A percentile compares a stretch with the other conserved stretches of the same genome.
Conservation (phyloP, 768 basidiomycete species). For the Termitomyces sp. region DNA sequence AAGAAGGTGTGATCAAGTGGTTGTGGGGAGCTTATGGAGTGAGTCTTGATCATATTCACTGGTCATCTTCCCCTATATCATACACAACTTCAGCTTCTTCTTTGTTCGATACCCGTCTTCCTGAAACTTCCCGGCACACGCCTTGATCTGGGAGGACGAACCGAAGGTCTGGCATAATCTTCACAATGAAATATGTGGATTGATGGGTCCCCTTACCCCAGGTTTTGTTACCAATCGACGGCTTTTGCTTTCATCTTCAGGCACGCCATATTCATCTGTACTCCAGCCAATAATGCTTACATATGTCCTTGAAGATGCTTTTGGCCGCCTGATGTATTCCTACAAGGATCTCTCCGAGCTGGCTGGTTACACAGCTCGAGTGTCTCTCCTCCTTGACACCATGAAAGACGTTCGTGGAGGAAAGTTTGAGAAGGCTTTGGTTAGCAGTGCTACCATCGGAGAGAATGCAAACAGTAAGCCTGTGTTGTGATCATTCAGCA, state of each 20-base stretch:
- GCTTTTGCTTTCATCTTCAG: constrained; percentile 82
- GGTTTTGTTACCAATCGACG: constrained; percentile 97
- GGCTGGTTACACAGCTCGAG: constrained; percentile 92
- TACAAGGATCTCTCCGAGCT: constrained; percentile 97
- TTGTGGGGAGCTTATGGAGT: constrained; percentile 93
- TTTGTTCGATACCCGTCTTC: constrained; percentile 95
- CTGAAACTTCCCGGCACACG: constrained; percentile 74
- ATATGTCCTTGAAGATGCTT: constrained; percentile 60
- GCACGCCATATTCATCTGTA: constrained; percentile 27
- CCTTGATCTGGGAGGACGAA: constrained; percentile 79
- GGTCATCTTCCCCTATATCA: background rate
- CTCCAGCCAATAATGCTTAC: background rate
- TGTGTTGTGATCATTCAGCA: background rate
- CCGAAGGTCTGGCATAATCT: constrained; percentile 62
- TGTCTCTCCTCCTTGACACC: constrained; percentile 83
- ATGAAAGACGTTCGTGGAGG: constrained; percentile 85
- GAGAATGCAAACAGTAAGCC: constrained; percentile 74
- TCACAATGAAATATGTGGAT: background rate
- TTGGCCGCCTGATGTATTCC: constrained; percentile 94
- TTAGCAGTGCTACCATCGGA: constrained; percentile 67
- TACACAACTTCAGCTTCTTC: constrained; percentile 49
- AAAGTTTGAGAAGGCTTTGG: constrained; percentile 84
- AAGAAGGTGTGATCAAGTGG: constrained; percentile 97
- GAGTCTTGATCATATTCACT: background rate
- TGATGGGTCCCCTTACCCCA: constrained; percentile 21